Conservation (phyloP, 139 green algal species). For the Chlamydomonas schloesseri region DNA sequence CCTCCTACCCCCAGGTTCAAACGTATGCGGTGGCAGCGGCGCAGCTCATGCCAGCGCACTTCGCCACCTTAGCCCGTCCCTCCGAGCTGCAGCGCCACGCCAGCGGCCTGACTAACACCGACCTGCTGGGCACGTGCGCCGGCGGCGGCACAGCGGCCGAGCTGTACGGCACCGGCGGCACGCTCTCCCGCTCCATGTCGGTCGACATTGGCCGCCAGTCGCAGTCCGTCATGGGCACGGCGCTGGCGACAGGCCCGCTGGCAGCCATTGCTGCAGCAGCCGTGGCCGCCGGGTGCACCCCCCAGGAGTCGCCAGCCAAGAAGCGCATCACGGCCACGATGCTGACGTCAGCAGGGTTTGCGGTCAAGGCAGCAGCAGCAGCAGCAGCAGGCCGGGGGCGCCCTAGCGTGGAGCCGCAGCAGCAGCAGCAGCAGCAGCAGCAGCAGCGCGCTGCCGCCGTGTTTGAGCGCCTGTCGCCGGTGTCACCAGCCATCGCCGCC, state of each 20-base stretch:
- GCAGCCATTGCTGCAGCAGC: too few species aligned
- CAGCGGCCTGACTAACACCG: background rate
- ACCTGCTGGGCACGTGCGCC: slow-evolving; percentile 21
- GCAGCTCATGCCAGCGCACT: slow-evolving; percentile 2
- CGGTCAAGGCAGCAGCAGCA: too few species aligned
- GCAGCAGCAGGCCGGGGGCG: background rate
- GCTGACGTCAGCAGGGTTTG: background rate
- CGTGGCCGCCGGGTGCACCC: too few species aligned
- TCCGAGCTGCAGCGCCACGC: background rate
- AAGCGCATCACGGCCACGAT: too few species aligned
- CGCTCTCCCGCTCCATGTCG: background rate
- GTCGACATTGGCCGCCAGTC: background rate
- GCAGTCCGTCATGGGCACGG: background rate
- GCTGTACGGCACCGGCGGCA: slow-evolving; percentile 1
- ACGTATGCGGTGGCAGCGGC: slow-evolving; percentile 30
- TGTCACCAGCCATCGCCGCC: too few species aligned
- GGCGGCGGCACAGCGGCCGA: slow-evolving; percentile 14
- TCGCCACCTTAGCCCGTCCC: background rate
- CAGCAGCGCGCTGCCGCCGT: background rate
- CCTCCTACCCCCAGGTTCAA: background rate
- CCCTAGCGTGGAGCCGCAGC: background rate
- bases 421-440: background rate
- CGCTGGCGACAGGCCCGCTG: background rate
- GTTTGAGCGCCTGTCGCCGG: too few species aligned
- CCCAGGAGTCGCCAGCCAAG: too few species aligned